Conservation (phyloP, 1,284 basidiomycete species). For the Fomitopsis schrenkii region DNA sequence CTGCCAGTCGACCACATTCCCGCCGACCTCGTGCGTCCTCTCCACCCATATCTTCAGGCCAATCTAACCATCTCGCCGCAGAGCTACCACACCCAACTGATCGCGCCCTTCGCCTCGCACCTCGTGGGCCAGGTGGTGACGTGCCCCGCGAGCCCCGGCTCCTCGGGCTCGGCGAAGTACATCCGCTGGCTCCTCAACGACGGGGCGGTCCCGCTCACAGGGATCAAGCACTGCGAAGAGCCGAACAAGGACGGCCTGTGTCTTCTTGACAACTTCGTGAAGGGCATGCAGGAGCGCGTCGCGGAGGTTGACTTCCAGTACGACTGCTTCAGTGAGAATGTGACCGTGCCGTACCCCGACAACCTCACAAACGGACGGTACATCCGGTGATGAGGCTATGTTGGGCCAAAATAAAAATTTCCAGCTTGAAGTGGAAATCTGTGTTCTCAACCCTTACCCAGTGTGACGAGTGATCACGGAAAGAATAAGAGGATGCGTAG, state of each 20-base stretch:
- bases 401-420: too few relatives aligned
- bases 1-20: conserved; percentile 58
- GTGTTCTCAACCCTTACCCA: too few relatives aligned
- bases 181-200: conserved; percentile 57
- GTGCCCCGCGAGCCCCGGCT: conserved; percentile 31
- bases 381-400: neutral
- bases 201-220: conserved; percentile 55
- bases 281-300: conserved; percentile 2
- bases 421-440: too few relatives aligned
- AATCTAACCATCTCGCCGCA: conserved; percentile 11
- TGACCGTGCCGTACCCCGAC: neutral
- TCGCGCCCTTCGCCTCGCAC: conserved; percentile 52
- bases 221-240: conserved; percentile 19
- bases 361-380: neutral
- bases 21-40: conserved; percentile 36
- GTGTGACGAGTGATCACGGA: too few relatives aligned
- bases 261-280: conserved; percentile 13
- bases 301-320: conserved; percentile 1
- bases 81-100: conserved; percentile 42
- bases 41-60: neutral
- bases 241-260: conserved; percentile 23
- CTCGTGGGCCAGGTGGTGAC: conserved; percentile 60
- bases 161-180: conserved; percentile 28
- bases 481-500: too few relatives aligned
- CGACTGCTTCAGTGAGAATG: neutral